Percentiles rank a stretch among this genome's conserved stretches.
Conservation (phyloP, 2,329 filamentous ascomycete species). For the Alternaria triticina region DNA sequence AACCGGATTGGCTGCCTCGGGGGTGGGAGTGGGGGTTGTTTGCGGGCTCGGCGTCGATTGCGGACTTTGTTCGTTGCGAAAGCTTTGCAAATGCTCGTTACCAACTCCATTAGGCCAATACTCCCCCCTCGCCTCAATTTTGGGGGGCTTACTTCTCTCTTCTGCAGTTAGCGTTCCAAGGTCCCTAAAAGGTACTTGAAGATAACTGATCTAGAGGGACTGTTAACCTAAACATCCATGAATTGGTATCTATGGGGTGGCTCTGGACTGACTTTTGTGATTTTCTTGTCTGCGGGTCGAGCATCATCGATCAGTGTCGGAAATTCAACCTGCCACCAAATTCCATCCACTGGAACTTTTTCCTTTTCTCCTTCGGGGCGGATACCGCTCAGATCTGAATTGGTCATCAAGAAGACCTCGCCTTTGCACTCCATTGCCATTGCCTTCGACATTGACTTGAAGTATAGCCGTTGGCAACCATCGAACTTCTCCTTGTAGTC, state of each 20-base stretch:
- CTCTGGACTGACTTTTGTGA: conserved; percentile 8
- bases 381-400: not conserved
- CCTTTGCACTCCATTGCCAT: conserved; percentile 10
- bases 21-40: not conserved
- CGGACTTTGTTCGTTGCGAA: not conserved
- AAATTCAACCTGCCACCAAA: conserved; percentile 14
- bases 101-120: conserved; percentile 12
- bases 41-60: conserved; percentile 1
- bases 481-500: not conserved
- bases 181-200: not conserved
- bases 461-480: conserved; percentile 13
- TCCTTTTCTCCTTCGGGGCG: not conserved
- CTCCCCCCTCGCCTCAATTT: not conserved
- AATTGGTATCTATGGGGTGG: not conserved
- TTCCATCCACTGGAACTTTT: conserved; percentile 9
- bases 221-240: not conserved
- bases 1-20: not conserved
- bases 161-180: not conserved
- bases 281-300: conserved; percentile 4
- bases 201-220: not conserved
- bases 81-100: conserved; percentile 1
- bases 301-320: conserved; percentile 13
- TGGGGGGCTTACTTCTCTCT: conserved; percentile 2
- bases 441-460: conserved; percentile 14
- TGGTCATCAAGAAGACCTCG: conserved; percentile 12